Base-by-base conservation (phyloP, 2,329 filamentous ascomycete species). In the Cytospora leucostoma region DNA sequence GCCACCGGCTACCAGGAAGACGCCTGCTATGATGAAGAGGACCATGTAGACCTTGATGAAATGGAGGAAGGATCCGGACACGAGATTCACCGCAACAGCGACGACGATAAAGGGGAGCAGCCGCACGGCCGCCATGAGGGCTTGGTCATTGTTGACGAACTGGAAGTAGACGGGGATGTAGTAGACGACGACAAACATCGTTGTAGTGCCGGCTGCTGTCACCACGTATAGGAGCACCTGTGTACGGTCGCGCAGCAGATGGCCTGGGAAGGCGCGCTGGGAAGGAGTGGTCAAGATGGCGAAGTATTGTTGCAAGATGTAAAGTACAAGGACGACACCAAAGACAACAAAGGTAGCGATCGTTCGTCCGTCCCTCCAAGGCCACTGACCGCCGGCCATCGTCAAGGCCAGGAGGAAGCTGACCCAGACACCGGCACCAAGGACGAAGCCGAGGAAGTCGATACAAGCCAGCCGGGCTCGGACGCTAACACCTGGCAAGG, bases 321-420 rank as follows among this genome's bases (percentile, higher is more conserved):
- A 82, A 7, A 73, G 60, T 27, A 79, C 68, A 13, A 80, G 67
- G 0, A 79, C 64, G 0, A 80, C 70, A 0, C 72, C 79, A 17
- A 76, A 80, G 2, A 79, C 70, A 34, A 81, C 74, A 47, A 81
- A 79, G 1, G 78, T 72, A 0, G 74, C 76, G 61, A 86, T 82
- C 34, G 76, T 78, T 0, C 74, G 74, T 1, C 76, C 76, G 19
- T 72, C 73, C 35, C 72, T 71, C 84, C 84, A 87, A 0, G 74
- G 67, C 68, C 77, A 86, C 13, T 75, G 62, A 0, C 72, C 71
- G 1, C 83, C 84, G 5, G 77, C 82, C 54, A 84, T 81, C 19
- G 74, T 76, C 51, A 85, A 75, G 0, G 75, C 81, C 68, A 85
- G 77, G 21, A 81, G 72, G 53, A 80, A 72, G 8, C 74, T 73